Percentiles rank a stretch among this genome's conserved stretches.
Conservation (phyloP, 371 early-diverging fungal species). For the Lichtheimia hyalospora region DNA sequence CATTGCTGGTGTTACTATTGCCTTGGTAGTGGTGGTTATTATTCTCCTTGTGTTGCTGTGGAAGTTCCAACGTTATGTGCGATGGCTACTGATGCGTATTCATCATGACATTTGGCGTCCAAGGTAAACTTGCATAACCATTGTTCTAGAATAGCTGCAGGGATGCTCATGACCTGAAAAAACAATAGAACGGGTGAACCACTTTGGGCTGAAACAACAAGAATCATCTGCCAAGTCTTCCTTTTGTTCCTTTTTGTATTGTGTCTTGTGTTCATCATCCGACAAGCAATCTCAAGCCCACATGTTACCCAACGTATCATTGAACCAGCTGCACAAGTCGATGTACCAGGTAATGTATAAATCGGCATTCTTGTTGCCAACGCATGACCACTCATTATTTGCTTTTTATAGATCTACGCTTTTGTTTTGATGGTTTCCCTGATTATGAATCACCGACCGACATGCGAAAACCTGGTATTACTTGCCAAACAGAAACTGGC, state of each 20-base stretch:
- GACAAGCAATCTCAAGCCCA: constrained; percentile 46
- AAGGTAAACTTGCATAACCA: constrained; percentile 20
- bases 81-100: constrained; percentile 35
- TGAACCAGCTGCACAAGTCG: constrained; percentile 29
- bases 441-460: constrained; percentile 12
- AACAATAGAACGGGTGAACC: constrained; percentile 46
- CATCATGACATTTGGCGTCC: constrained; percentile 51
- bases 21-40: constrained; percentile 27
- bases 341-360: constrained; percentile 31
- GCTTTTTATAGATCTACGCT: constrained; percentile 35
- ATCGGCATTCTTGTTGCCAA: not conserved
- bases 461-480: constrained; percentile 28
- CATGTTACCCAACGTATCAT: constrained; percentile 45
- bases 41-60: constrained; percentile 43
- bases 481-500: constrained; percentile 42
- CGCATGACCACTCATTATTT: not conserved
- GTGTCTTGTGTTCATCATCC: constrained; percentile 45
- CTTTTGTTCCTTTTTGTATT: constrained; percentile 40
- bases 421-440: constrained; percentile 49
- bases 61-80: constrained; percentile 40
- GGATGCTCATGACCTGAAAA: not conserved
- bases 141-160: not conserved
- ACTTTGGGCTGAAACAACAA: constrained; percentile 50
- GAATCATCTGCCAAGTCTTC: constrained; percentile 40
- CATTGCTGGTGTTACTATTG: constrained; percentile 48